Evolutionary conservation across 2,329 filamentous ascomycete species (phyloP).

Genomic region (Ascochyta viciae-villosae): DNA sequence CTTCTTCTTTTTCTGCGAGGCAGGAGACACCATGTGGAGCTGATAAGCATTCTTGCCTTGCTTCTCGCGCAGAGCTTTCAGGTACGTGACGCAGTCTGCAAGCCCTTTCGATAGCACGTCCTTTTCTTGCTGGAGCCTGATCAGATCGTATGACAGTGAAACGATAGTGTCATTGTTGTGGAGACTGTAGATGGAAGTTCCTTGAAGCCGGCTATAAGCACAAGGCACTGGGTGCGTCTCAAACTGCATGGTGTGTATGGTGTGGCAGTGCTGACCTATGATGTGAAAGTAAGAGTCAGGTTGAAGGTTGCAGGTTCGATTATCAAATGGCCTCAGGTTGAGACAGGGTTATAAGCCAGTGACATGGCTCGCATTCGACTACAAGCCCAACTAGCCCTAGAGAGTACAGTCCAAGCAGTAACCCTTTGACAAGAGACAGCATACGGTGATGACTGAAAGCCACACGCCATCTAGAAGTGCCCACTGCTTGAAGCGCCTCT

Average conservation of each 20-base stretch:
- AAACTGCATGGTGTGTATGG: neutral
- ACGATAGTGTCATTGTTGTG: neutral
- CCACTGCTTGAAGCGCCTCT: neutral
- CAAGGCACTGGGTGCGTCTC: neutral
- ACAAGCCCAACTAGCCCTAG: neutral
- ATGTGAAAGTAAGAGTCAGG: neutral
- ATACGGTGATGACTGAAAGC: neutral
- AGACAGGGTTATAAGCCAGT: conserved; percentile 11
- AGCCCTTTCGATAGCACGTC: conserved; percentile 36
- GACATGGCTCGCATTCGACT: neutral
- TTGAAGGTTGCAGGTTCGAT: neutral
- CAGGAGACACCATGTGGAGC: conserved; percentile 19
- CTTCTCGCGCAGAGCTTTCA: conserved; percentile 43
- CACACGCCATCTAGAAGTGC: conserved; percentile 6
- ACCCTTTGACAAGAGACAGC: conserved; percentile 3
- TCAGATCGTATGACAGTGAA: neutral
- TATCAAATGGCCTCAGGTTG: neutral
- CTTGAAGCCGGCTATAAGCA: neutral
- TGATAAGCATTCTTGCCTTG: conserved; percentile 34
- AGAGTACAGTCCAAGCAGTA: neutral
- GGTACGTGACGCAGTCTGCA: conserved; percentile 41
- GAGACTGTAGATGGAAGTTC: neutral
- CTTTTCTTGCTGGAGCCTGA: conserved; percentile 30
- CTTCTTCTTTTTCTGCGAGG: conserved; percentile 39
- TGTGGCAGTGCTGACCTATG: neutral